Conservation (phyloP, 352 stramenopile species). For the Globisporangium apiculatum region DNA sequence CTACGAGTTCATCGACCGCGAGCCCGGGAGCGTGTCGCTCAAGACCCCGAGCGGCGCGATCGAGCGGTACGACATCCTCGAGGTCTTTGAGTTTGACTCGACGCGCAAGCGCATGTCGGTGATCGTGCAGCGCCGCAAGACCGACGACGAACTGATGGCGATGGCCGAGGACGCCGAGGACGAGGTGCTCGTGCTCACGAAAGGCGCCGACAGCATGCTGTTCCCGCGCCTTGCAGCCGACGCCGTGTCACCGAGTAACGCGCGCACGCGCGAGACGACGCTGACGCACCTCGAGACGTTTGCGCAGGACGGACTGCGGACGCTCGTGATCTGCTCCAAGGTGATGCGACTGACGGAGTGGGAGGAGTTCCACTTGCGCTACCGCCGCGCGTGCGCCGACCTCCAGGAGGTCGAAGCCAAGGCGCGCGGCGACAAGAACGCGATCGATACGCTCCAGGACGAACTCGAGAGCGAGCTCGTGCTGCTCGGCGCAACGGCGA, state of each 20-base stretch:
- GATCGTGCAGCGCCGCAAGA: conserved; percentile 65
- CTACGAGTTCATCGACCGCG: conserved; percentile 70
- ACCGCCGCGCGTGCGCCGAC: conserved; percentile 53
- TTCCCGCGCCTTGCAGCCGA: conserved; percentile 59
- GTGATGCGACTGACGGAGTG: conserved; percentile 46
- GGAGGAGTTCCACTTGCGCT: conserved; percentile 58
- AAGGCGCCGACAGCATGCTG: conserved; percentile 81
- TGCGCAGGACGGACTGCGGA: conserved; percentile 82
- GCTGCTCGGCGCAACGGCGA: conserved; percentile 76
- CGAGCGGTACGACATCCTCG: conserved; percentile 87
- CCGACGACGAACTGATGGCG: conserved; percentile 58
- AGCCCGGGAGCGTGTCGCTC: conserved; percentile 58
- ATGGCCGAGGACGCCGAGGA: conserved; percentile 68
- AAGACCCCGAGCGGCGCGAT: conserved; percentile 48
- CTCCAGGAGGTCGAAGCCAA: conserved; percentile 70
- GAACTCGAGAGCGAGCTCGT: conserved; percentile 76
- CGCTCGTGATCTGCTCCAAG: conserved; percentile 78
- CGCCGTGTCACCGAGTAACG: conserved; percentile 28
- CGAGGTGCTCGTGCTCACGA: conserved; percentile 67
- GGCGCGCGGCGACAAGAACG: conserved; percentile 45
- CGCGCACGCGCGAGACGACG: conserved; percentile 32
- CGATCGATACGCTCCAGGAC: conserved; percentile 60
- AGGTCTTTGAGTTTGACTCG: conserved; percentile 93
- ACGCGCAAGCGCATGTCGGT: conserved; percentile 85
- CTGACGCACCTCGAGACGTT: conserved; percentile 76